phyloP scores from a whole-genome alignment of 345 rosid species.

The Salix dunnii region DNA sequence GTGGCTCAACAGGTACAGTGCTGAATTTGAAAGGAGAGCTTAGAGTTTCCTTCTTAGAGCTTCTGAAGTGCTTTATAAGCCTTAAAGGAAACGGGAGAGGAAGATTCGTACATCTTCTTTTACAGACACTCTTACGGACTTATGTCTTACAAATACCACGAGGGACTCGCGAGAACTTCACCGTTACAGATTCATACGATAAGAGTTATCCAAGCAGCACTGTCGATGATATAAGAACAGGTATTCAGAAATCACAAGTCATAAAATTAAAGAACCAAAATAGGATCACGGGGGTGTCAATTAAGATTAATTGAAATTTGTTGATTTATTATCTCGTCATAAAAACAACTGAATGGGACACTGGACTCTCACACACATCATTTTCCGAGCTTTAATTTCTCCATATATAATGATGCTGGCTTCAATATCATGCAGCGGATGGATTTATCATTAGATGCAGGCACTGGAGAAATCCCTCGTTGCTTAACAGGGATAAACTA shows the following conservation, averaged over 20 bases:
- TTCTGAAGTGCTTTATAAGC: constrained; percentile 30
- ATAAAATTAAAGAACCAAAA: too few relatives aligned
- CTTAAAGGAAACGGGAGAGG: constrained; percentile 29
- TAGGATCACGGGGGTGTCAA: too few relatives aligned
- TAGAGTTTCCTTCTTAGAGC: constrained; percentile 27
- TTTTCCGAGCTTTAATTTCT: neutral
- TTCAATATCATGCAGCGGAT: constrained; percentile 31
- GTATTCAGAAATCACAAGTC: constrained; percentile 12
- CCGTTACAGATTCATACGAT: neutral
- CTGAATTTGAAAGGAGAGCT: constrained; percentile 37
- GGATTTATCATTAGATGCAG: constrained; percentile 35
- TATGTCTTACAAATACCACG: constrained; percentile 36
- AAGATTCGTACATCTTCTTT: constrained; percentile 26
- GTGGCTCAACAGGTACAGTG: neutral
- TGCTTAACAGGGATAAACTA: constrained; percentile 15
- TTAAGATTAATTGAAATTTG: too few relatives aligned
- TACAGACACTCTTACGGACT: constrained; percentile 28
- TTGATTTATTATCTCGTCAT: neutral
- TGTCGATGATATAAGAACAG: constrained; percentile 36
- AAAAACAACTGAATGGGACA: neutral
- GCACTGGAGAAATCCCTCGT: constrained; percentile 30
- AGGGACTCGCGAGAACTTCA: constrained; percentile 1
- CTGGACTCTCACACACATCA: neutral
- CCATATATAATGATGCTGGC: neutral
- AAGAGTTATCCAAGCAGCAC: constrained; percentile 30